Conservation (phyloP, 1,284 basidiomycete genomes). For the Tilletia indica region DNA sequence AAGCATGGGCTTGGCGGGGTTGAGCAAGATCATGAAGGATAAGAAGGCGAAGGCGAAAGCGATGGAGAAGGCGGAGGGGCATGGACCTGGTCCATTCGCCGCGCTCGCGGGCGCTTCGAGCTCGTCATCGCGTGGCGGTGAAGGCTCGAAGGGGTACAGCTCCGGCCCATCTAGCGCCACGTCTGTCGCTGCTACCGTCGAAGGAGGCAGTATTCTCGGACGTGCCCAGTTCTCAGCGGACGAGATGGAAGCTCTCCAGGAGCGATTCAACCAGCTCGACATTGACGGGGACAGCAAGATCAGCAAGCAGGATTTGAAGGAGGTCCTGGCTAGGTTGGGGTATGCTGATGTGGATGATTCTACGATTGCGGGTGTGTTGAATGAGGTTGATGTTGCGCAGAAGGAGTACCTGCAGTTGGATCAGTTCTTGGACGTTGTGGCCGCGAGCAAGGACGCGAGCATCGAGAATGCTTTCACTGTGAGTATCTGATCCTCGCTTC, state of each 20-base stretch:
- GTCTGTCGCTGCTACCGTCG: constrained; percentile 23
- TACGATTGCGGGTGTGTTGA: constrained; percentile 42
- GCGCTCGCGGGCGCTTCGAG: background rate
- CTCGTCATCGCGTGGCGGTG: no score
- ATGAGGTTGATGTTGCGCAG: constrained; percentile 47
- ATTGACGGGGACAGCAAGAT: constrained; percentile 45
- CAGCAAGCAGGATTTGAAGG: constrained; percentile 43
- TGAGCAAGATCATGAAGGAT: constrained; percentile 28
- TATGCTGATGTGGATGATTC: constrained; percentile 42
- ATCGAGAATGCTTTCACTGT: constrained; percentile 45
- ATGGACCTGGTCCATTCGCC: background rate
- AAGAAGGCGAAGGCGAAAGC: constrained; percentile 15
- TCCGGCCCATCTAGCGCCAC: background rate
- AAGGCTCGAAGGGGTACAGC: background rate
- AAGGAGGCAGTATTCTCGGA: constrained; percentile 33
- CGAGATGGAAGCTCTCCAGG: constrained; percentile 44
- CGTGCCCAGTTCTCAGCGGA: constrained; percentile 46
- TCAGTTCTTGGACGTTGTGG: constrained; percentile 47
- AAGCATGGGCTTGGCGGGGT: constrained; percentile 37
- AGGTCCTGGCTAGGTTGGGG: constrained; percentile 44
- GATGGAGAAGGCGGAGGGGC: constrained; percentile 13
- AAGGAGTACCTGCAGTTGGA: constrained; percentile 47
- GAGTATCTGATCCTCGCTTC: background rate
- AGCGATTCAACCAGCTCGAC: constrained; percentile 46
- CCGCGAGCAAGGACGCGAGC: constrained; percentile 44